Evolutionary conservation across 768 basidiomycete species (phyloP).

Genomic region (Daedaleopsis nitida): DNA sequence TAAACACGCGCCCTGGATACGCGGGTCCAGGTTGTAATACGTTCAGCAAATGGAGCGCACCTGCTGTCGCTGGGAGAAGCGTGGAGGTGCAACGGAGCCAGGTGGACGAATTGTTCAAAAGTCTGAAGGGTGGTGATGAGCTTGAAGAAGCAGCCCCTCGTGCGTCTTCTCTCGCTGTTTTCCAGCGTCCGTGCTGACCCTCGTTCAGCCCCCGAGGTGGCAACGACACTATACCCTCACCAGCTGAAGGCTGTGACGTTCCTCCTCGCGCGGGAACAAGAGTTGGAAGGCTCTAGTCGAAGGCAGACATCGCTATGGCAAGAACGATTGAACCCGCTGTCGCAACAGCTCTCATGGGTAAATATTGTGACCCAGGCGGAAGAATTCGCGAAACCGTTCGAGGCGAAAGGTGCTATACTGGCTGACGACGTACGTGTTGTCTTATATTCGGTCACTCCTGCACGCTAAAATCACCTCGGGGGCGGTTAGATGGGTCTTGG

Average conservation of each 20-base stretch:
- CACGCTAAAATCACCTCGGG: conserved; percentile 18
- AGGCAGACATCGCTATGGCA: conserved; percentile 77
- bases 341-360: conserved; percentile 61
- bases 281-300: conserved; percentile 56
- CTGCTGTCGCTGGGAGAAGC: conserved; percentile 65
- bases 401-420: conserved; percentile 86
- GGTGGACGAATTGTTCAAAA: conserved; percentile 93
- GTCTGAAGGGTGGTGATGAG: conserved; percentile 84
- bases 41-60: conserved; percentile 55
- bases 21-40: conserved; percentile 39
- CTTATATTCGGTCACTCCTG: neutral
- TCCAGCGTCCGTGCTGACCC: neutral
- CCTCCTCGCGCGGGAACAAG: conserved; percentile 84
- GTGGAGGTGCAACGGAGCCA: conserved; percentile 92
- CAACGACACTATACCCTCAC: conserved; percentile 91
- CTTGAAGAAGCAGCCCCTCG: conserved; percentile 83
- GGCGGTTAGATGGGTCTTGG: conserved; percentile 97
- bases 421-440: conserved; percentile 86
- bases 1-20: conserved; percentile 43
- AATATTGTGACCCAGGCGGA: conserved; percentile 87
- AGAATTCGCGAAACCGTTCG: conserved; percentile 61
- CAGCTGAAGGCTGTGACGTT: conserved; percentile 98
- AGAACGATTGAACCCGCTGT: conserved; percentile 48
- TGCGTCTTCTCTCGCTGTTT: conserved; percentile 41
- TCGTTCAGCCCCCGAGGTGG: conserved; percentile 65